Conservation (phyloP, 495 filamentous ascomycete genomes). For the Trichocladium antarcticum region DNA sequence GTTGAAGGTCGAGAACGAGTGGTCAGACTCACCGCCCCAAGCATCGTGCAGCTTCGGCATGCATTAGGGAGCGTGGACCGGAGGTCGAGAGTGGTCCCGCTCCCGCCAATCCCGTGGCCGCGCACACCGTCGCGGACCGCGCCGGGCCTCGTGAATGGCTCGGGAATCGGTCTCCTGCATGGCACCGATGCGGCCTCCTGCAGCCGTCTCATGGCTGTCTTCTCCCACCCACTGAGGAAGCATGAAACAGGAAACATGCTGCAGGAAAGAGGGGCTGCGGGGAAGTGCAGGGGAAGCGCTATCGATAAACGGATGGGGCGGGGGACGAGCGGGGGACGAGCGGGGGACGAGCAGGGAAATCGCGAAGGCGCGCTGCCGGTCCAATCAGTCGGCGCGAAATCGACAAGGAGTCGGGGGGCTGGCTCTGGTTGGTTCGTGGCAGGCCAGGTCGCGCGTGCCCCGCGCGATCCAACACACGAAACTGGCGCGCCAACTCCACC, state of each 20-base stretch:
- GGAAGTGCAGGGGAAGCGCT: conserved; percentile 20
- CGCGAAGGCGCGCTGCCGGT: background rate
- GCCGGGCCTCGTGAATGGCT: conserved; percentile 22
- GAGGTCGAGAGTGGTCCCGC: background rate
- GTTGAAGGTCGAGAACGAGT: conserved; percentile 18
- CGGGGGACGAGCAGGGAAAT: background rate
- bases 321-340: too few species aligned
- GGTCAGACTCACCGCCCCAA: conserved; percentile 20
- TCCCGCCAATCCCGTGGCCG: conserved; percentile 7
- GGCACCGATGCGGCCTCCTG: conserved; percentile 17
- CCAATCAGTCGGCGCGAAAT: conserved; percentile 7
- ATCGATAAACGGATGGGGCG: conserved; percentile 22
- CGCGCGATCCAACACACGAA: conserved; percentile 20
- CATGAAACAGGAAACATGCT: conserved; percentile 13
- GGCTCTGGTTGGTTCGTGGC: conserved; percentile 7
- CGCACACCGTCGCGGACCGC: conserved; percentile 20
- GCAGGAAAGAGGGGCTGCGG: conserved; percentile 12
- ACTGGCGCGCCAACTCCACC: conserved; percentile 19
- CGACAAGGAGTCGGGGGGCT: too few species aligned
- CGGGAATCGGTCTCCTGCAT: conserved; percentile 12
- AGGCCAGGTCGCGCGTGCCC: conserved; percentile 13
- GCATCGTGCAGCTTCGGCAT: conserved; percentile 13
- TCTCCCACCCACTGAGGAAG: conserved; percentile 16
- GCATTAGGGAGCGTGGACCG: conserved; percentile 12
- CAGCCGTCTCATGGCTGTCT: conserved; percentile 19